Conservation (phyloP, 805 yeast genomes). For the Kockiozyma suomiensis region DNA sequence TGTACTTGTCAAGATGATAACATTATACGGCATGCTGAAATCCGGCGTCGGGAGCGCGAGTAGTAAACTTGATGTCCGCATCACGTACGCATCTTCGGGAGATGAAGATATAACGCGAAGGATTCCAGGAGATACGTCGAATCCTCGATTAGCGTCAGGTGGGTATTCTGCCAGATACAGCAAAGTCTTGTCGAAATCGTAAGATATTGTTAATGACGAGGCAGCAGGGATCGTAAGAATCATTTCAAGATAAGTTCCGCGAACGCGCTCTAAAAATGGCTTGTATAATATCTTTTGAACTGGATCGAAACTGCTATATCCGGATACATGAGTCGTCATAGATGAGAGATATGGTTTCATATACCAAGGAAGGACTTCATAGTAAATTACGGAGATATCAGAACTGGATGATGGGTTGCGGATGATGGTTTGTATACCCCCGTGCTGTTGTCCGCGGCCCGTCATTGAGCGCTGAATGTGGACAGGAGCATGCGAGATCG, state of each 20-base stretch:
- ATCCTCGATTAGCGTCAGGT: slow-evolving; percentile 99
- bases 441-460: slow-evolving; percentile 88
- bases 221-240: slow-evolving; percentile 62
- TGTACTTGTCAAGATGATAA: slow-evolving; percentile 89
- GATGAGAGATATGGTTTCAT: slow-evolving; percentile 81
- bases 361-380: slow-evolving; percentile 91
- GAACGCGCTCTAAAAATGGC: slow-evolving; percentile 77
- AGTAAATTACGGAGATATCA: slow-evolving; percentile 56
- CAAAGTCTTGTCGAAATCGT: slow-evolving; percentile 84
- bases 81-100: slow-evolving; percentile 28
- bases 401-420: slow-evolving; percentile 55
- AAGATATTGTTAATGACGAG: slow-evolving; percentile 45
- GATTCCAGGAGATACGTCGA: slow-evolving; percentile 90
- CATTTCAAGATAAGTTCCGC: slow-evolving; percentile 84
- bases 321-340: slow-evolving; percentile 43
- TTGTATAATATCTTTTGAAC: slow-evolving; percentile 60
- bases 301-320: slow-evolving; percentile 30
- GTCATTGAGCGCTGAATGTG: slow-evolving; percentile 81
- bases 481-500: slow-evolving; percentile 59
- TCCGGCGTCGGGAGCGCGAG: slow-evolving; percentile 94
- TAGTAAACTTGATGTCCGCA: slow-evolving; percentile 84
- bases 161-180: slow-evolving; percentile 89
- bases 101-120: slow-evolving; percentile 56
- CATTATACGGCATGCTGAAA: slow-evolving; percentile 98
- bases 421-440: slow-evolving; percentile 81